Conservation (phyloP, 2,329 filamentous ascomycete genomes). For the Epichloe baconii region DNA sequence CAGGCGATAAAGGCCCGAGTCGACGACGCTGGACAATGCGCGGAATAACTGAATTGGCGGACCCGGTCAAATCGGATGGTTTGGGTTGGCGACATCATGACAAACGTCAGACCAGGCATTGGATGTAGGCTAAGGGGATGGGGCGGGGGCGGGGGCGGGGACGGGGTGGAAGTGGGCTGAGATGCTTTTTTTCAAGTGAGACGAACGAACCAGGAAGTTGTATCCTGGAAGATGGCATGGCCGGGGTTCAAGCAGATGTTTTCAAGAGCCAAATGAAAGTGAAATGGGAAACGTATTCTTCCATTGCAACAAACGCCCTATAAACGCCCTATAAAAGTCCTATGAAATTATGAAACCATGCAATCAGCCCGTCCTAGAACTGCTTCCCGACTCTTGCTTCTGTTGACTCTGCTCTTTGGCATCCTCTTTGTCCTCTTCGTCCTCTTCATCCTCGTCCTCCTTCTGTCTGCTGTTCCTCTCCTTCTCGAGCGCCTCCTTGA, state of each 20-base stretch:
- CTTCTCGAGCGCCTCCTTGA: constrained; percentile 42
- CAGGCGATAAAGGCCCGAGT: no score
- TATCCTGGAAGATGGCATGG: no score
- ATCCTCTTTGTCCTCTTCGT: constrained; percentile 19
- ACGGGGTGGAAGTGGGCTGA: constrained; percentile 1
- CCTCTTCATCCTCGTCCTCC: constrained; percentile 25
- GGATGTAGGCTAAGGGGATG: constrained; percentile 11
- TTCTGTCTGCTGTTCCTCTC: constrained; percentile 29
- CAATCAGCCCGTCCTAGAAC: background rate
- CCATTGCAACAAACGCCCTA: no score
- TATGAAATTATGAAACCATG: background rate
- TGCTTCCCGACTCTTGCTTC: constrained; percentile 1
- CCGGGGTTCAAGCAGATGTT: no score
- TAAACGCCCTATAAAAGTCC: no score
- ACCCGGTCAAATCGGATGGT: background rate
- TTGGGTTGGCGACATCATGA: constrained; percentile 11
- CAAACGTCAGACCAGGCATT: constrained; percentile 18
- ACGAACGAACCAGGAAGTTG: background rate
- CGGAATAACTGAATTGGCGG: background rate
- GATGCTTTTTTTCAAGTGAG: background rate
- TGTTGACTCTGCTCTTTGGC: constrained; percentile 10
- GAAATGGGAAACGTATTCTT: background rate
- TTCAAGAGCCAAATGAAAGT: background rate
- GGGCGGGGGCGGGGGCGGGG: constrained; percentile 4
- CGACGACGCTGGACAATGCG: no score